Base-by-base conservation (phyloP, 2,329 filamentous ascomycete genomes). In the Elsinoe perseae region DNA sequence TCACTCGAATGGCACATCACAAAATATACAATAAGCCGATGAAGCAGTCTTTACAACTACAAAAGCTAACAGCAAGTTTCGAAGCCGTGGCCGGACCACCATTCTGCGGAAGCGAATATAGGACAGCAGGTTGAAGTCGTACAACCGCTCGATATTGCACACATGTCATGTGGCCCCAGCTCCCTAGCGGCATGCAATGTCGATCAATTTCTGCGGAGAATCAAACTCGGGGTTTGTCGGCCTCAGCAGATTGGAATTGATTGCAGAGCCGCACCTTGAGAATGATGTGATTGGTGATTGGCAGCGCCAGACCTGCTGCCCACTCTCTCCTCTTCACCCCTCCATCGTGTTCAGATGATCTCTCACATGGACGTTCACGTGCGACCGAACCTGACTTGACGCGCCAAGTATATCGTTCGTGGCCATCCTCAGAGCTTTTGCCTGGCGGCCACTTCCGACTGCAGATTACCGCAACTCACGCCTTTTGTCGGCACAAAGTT, bases 261-360 rank as follows among this genome's bases (percentile, higher is more conserved):
- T 6, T 4, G 30, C 30, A 52, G 48, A 52, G 48, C 48, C 48
- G 48, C 48, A 52, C 23, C 2, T 16, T 20, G 28, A 34, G 44
- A 52, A 27, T 38, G 48, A 52, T 50, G 44, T 30, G 44, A 50
- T 50, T 50, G 48, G 48, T 52, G 48, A 52, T 52, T 38, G 48
- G 30, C 48, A n/a, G 28, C n/a, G 27, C n/a, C 21, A 23, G 6
- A 25, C 27, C 12, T 36, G 14, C n/a, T 34, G 21, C 25, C 44
- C 44, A 18, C 44, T 50, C 44, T 30, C 25, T 32, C 21, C 48
- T 21, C 48, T 23, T 12, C 48, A 18, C 28, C 28, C 25, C 30
- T 34, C 20, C 48, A n/a, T 32, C 48, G n/a, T 38, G 44, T 23
- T 28, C 48, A 52, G 48, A 52, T 52, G 48, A 52, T 32, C 28